phyloP scores from a whole-genome alignment of 257 asterid genomes.

The Linderniella brevidens region DNA sequence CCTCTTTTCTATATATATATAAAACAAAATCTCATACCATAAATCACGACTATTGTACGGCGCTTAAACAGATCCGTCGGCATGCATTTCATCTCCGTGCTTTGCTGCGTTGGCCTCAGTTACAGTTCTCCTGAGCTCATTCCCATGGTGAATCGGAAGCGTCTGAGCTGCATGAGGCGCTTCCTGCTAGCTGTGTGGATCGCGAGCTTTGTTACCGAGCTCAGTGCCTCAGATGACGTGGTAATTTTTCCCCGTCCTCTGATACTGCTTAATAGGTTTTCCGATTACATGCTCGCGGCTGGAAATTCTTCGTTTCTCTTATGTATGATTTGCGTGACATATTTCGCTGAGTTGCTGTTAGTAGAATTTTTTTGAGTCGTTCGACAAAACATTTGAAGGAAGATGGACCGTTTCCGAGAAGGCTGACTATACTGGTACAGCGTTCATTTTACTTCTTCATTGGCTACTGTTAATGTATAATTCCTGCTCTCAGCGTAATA shows the following conservation, averaged over 20 bases:
- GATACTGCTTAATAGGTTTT: neutral
- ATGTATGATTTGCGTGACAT: neutral
- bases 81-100: too few species aligned
- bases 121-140: too few species aligned
- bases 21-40: too few species aligned
- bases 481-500: too few species aligned
- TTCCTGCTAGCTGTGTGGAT: conserved; percentile 21
- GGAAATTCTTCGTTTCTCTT: neutral
- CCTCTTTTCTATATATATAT: too few species aligned
- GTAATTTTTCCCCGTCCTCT: conserved; percentile 8
- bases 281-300: too few species aligned
- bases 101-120: too few species aligned
- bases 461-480: neutral
- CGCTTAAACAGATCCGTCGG: too few species aligned
- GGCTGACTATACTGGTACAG: conserved; percentile 50
- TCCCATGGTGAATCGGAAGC: conserved; percentile 32
- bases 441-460: conserved; percentile 8
- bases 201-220: conserved; percentile 49
- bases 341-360: too few species aligned
- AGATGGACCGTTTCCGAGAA: conserved; percentile 69
- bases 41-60: too few species aligned
- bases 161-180: conserved; percentile 32
- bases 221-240: conserved; percentile 50
- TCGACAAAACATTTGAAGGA: conserved; percentile 68
- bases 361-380: conserved; percentile 66